Percentiles rank a stretch among this genome's conserved stretches.
Conservation (phyloP, 2,329 filamentous ascomycete species). For the Penicillium sumatraense region DNA sequence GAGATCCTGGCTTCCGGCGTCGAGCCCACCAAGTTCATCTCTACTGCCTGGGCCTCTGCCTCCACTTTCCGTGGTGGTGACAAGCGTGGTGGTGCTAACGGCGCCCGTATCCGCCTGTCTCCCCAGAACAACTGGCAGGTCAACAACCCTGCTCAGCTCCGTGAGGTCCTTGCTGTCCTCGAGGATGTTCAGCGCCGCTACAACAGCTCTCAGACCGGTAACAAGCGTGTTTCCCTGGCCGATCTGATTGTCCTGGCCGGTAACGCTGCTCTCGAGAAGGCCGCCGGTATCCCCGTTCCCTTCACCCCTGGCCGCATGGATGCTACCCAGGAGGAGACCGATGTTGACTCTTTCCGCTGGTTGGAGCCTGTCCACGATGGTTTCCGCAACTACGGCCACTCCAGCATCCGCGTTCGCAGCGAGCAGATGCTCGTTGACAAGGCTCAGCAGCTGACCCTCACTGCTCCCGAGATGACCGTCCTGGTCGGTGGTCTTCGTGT, state of each 20-base stretch:
- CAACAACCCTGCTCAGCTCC: slow-evolving; percentile 73
- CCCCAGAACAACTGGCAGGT: slow-evolving; percentile 74
- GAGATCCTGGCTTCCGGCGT: slow-evolving; percentile 68
- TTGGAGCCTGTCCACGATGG: slow-evolving; percentile 74
- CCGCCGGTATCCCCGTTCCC: slow-evolving; percentile 66
- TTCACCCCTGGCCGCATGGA: slow-evolving; percentile 76
- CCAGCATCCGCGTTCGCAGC: slow-evolving; percentile 62
- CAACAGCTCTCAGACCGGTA: slow-evolving; percentile 56
- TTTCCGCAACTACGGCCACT: slow-evolving; percentile 78
- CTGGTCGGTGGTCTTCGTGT: slow-evolving; percentile 74
- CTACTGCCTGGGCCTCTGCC: slow-evolving; percentile 70
- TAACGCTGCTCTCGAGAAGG: slow-evolving; percentile 72
- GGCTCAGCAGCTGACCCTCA: slow-evolving; percentile 71
- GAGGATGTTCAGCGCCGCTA: slow-evolving; percentile 70
- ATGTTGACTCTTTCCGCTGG: slow-evolving; percentile 65
- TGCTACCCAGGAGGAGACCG: slow-evolving; percentile 73
- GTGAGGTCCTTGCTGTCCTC: slow-evolving; percentile 64
- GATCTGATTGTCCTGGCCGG: slow-evolving; percentile 80
- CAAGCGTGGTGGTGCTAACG: slow-evolving; percentile 83
- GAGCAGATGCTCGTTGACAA: slow-evolving; percentile 75
- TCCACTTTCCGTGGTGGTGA: slow-evolving; percentile 75
- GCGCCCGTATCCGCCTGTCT: slow-evolving; percentile 73
- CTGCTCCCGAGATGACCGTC: slow-evolving; percentile 71
- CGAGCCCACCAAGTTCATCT: slow-evolving; percentile 64
- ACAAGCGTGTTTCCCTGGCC: slow-evolving; percentile 77